phyloP scores from a whole-genome alignment of 1,284 basidiomycete species.

The Erythrobasidium hasegawianum region DNA sequence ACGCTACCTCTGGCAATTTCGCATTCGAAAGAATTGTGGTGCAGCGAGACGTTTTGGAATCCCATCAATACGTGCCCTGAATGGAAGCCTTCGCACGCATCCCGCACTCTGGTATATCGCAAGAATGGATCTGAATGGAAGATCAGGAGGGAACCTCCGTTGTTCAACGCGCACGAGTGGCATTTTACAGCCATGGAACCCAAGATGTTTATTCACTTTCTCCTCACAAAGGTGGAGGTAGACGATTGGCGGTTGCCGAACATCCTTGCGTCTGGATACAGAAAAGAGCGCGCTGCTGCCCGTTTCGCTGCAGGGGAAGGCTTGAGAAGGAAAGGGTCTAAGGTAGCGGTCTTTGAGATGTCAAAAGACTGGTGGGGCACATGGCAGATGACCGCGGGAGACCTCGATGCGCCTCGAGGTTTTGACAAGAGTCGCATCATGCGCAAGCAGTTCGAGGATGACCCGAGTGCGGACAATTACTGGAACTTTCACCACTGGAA shows the following conservation, averaged over 20 bases:
- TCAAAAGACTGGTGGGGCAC: background rate
- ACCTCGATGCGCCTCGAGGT: background rate
- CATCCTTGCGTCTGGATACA: background rate
- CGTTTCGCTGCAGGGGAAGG: background rate
- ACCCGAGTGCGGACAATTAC: background rate
- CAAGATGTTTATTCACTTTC: background rate
- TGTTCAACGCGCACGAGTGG: background rate
- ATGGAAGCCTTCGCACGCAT: background rate
- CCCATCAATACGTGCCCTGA: background rate
- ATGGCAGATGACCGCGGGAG: background rate
- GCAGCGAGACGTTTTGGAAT: background rate
- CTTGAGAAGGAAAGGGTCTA: background rate
- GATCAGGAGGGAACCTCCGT: background rate
- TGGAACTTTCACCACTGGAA: slow-evolving; percentile 1
- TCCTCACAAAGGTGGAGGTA: background rate
- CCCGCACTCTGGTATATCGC: background rate
- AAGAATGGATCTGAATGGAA: background rate
- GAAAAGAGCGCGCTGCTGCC: background rate
- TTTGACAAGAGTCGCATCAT: background rate
- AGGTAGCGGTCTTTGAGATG: background rate
- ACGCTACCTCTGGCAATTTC: background rate
- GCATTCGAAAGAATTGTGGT: background rate
- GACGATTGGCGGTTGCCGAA: background rate
- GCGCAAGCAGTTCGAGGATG: background rate
- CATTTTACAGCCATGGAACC: background rate